Evolutionary conservation across 768 basidiomycete genomes (phyloP).

Genomic region (Pisolithus albus): DNA sequence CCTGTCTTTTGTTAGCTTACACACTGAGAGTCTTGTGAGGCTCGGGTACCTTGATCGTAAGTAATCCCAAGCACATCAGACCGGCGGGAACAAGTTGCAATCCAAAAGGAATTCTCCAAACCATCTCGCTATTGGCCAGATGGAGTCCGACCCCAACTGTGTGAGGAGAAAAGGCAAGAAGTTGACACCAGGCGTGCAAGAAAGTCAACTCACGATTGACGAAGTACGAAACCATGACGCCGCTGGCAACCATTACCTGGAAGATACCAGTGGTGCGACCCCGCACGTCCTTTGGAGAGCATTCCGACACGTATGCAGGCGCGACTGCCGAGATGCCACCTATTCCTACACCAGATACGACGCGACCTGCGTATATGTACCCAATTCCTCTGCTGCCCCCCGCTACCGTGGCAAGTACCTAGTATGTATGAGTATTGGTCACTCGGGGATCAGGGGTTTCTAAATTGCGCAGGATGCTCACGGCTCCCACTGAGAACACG

Average conservation of each 20-base stretch:
- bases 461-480: constrained; percentile 21
- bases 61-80: constrained; percentile 28
- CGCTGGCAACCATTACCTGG: constrained; percentile 26
- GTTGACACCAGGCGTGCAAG: not conserved
- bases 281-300: constrained; percentile 39
- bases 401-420: constrained; percentile 30
- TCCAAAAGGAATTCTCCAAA: constrained; percentile 47
- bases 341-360: constrained; percentile 55
- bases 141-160: not conserved
- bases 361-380: constrained; percentile 46
- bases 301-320: constrained; percentile 48
- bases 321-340: constrained; percentile 47
- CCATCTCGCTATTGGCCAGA: not conserved
- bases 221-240: constrained; percentile 24
- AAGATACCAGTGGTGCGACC: constrained; percentile 43
- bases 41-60: not conserved
- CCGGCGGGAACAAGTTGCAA: constrained; percentile 48
- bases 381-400: constrained; percentile 44
- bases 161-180: not conserved
- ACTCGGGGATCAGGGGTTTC: not conserved
- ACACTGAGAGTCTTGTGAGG: not conserved
- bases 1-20: constrained; percentile 26
- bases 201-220: not conserved
- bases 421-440: too few species aligned
- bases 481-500: constrained; percentile 69